A percentile compares a stretch with the other conserved stretches of the same genome.
phyloP scores from a whole-genome alignment of 345 rosid genomes.

The Carallia pectinifolia region DNA sequence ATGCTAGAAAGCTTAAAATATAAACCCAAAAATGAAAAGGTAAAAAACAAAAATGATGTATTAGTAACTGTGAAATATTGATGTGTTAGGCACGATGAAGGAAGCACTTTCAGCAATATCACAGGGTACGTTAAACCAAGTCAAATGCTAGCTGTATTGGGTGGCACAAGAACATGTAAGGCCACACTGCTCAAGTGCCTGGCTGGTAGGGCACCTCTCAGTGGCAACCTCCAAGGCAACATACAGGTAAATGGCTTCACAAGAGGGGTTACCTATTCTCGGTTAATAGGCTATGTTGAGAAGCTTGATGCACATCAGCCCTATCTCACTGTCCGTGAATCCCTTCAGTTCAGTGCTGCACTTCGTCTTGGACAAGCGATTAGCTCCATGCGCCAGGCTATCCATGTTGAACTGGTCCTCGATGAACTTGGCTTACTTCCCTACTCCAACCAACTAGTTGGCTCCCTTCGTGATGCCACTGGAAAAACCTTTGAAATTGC shows the following conservation, averaged over 20 bases:
- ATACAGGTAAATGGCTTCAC: conserved; percentile 17
- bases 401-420: conserved; percentile 35
- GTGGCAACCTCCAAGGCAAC: conserved; percentile 19
- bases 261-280: conserved; percentile 18
- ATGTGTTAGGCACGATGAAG: conserved; percentile 20
- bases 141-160: conserved; percentile 28
- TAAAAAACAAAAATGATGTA: neutral
- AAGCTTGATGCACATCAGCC: conserved; percentile 35
- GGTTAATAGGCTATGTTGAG: conserved; percentile 31
- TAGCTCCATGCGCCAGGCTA: conserved; percentile 3
- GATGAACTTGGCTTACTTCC: conserved; percentile 35
- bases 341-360: conserved; percentile 39
- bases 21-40: neutral
- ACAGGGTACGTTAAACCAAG: conserved; percentile 26
- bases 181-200: conserved; percentile 35
- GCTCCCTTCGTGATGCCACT: conserved; percentile 29
- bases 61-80: neutral
- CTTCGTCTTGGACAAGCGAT: conserved; percentile 26
- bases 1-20: too few species aligned
- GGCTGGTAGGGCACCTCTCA: conserved; percentile 29
- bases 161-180: conserved; percentile 25
- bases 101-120: conserved; percentile 24
- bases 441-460: conserved; percentile 30
- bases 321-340: conserved; percentile 35
- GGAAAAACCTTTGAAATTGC: conserved; percentile 36